Conservation (phyloP, 441 rosid genomes). For the Bocquillonia castaneifolia region DNA sequence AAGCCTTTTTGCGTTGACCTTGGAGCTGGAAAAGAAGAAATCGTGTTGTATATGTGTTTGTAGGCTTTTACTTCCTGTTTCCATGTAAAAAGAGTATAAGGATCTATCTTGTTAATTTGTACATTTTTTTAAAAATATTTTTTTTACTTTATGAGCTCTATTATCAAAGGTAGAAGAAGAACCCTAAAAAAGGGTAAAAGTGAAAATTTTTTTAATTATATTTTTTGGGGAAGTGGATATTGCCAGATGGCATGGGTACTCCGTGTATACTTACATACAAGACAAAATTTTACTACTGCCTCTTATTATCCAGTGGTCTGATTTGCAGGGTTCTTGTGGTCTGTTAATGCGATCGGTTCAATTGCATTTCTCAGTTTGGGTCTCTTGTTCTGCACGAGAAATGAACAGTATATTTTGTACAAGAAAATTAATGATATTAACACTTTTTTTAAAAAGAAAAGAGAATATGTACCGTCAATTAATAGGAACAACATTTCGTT, state of each 20-base stretch:
- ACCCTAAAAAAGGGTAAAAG: slow-evolving; percentile 17
- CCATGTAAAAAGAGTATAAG: background rate
- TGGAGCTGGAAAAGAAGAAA: slow-evolving; percentile 6
- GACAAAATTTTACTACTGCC: background rate
- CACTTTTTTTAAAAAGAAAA: too few relatives aligned
- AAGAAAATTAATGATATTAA: background rate
- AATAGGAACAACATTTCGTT: too few relatives aligned
- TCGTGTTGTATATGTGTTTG: background rate
- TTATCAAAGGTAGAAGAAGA: slow-evolving; percentile 10
- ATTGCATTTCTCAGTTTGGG: background rate
- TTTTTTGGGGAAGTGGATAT: background rate
- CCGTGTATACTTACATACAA: background rate
- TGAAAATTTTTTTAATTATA: background rate
- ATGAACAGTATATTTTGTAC: background rate
- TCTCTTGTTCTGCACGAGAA: slow-evolving; percentile 2
- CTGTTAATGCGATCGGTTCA: background rate
- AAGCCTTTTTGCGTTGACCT: slow-evolving; percentile 12
- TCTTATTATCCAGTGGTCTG: slow-evolving; percentile 8
- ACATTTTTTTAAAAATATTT: background rate
- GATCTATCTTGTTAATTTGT: background rate
- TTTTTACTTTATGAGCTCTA: background rate
- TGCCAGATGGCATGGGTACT: background rate
- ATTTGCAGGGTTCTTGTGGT: background rate
- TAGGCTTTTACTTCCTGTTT: background rate
- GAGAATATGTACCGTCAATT: too few relatives aligned